These are phyloP conservation scores for Dothistroma septosporum DNA, from an alignment of 2,329 filamentous ascomycete species.

Conservation along the genomic window DNA sequence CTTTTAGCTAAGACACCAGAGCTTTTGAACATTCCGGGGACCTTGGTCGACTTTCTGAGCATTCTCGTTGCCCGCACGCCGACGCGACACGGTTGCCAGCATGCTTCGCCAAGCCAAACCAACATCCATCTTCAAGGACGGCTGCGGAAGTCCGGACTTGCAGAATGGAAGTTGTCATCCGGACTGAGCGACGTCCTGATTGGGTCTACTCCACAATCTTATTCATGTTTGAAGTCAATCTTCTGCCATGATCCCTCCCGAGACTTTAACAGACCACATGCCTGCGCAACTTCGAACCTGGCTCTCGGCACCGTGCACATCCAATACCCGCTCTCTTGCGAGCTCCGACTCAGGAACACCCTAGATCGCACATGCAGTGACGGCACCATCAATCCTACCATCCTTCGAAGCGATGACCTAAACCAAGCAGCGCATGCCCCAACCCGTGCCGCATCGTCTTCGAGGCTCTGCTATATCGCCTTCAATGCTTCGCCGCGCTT, in stretches of 20 bases:
- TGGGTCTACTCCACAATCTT: background rate
- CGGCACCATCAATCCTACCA: background rate
- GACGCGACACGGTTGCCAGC: too few relatives aligned
- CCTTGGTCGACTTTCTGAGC: too few relatives aligned
- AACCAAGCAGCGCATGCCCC: background rate
- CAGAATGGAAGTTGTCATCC: background rate
- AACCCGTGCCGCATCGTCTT: too few relatives aligned
- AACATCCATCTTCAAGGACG: conserved; percentile 1
- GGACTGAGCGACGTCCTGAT: background rate
- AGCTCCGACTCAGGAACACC: background rate
- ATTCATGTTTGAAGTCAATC: background rate
- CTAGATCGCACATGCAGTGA: background rate
- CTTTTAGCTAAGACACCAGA: too few relatives aligned
- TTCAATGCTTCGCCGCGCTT: background rate
- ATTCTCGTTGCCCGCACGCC: too few relatives aligned
- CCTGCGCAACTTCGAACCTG: background rate
- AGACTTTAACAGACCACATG: background rate
- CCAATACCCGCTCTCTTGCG: background rate
- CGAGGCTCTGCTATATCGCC: background rate
- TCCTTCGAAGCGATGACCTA: background rate
- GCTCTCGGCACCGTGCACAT: background rate
- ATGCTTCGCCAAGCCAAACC: too few relatives aligned
- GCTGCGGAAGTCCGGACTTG: background rate
- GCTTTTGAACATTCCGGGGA: too few relatives aligned
- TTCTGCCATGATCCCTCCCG: background rate